Percentiles rank a stretch among this genome's conserved stretches.
These are phyloP conservation scores for Aspergillus mulundensis DNA, from an alignment of 495 filamentous ascomycete species.

Conservation along the genomic window DNA sequence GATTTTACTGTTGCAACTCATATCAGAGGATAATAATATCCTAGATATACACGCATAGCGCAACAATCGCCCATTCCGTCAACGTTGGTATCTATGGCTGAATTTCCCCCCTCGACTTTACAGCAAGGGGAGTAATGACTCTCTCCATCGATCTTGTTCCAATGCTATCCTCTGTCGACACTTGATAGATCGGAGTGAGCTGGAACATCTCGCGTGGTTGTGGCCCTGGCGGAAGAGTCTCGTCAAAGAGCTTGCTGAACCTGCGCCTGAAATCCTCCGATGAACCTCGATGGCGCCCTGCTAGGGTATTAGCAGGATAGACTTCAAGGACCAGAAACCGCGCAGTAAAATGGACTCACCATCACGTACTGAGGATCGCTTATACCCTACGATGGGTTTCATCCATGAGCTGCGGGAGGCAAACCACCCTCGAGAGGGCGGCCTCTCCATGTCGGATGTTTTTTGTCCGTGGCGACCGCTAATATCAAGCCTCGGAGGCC, in stretches of 20 bases:
- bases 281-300: constrained; percentile 32
- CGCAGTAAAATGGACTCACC: background rate
- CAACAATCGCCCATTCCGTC: background rate
- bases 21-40: constrained; percentile 12
- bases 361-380: constrained; percentile 9
- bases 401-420: constrained; percentile 19
- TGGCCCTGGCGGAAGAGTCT: constrained; percentile 28
- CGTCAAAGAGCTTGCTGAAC: constrained; percentile 38
- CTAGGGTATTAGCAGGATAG: background rate
- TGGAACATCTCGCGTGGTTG: constrained; percentile 27
- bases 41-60: constrained; percentile 7
- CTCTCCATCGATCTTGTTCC: constrained; percentile 14
- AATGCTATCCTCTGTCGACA: constrained; percentile 18
- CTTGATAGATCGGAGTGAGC: constrained; percentile 18
- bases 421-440: constrained; percentile 12
- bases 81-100: background rate
- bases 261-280: constrained; percentile 37
- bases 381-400: constrained; percentile 15
- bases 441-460: background rate
- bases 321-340: background rate
- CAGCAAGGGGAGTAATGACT: background rate
- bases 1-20: constrained; percentile 6
- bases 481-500: constrained; percentile 1
- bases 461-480: background rate
- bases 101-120: background rate